phyloP scores from a whole-genome alignment of 1,284 basidiomycete species.

The Boletus mariae region DNA sequence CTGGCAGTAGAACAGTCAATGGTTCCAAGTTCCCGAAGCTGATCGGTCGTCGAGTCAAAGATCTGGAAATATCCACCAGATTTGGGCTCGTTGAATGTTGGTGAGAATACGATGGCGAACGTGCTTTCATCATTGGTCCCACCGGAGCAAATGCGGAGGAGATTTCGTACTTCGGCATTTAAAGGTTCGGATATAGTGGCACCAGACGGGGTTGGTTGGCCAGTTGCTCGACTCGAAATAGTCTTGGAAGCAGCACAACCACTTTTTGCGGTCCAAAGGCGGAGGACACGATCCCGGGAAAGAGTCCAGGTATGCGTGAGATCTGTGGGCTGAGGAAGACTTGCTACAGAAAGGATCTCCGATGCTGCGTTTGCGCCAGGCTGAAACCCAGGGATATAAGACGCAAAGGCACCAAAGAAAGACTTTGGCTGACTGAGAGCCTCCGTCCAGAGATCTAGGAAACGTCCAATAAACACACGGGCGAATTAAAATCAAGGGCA shows the following conservation, averaged over 20 bases:
- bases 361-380: constrained; percentile 43
- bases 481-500: constrained; percentile 6
- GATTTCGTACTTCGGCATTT: constrained; percentile 54
- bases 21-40: constrained; percentile 50
- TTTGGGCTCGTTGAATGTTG: constrained; percentile 54
- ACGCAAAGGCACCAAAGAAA: constrained; percentile 61
- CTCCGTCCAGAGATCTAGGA: constrained; percentile 66
- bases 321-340: constrained; percentile 69
- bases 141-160: constrained; percentile 55
- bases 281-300: constrained; percentile 82
- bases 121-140: constrained; percentile 42
- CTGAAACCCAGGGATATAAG: constrained; percentile 58
- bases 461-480: constrained; percentile 6
- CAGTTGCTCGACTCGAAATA: constrained; percentile 34
- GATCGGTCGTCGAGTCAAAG: constrained; percentile 50
- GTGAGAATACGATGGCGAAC: constrained; percentile 60
- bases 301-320: constrained; percentile 76
- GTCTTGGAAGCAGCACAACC: constrained; percentile 64
- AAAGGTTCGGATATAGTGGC: constrained; percentile 46
- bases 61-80: constrained; percentile 72
- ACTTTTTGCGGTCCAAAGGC: constrained; percentile 74
- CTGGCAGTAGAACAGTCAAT: constrained; percentile 59
- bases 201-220: constrained; percentile 22
- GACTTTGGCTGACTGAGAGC: constrained; percentile 56
- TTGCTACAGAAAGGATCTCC: constrained; percentile 64